Evolutionary conservation across 495 filamentous ascomycete genomes (phyloP).

Genomic region (Xylaria telfairii): DNA sequence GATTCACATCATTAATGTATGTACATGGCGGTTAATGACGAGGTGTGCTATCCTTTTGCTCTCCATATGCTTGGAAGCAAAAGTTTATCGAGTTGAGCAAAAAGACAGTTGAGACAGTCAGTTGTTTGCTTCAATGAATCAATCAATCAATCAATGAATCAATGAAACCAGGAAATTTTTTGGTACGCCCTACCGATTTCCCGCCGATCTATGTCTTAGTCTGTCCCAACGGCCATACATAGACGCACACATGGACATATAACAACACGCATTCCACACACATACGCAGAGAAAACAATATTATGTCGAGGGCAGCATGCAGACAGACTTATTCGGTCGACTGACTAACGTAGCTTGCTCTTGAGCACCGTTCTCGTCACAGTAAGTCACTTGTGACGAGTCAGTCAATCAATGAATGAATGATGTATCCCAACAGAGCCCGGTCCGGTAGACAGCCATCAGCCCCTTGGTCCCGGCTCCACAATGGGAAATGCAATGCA

Average conservation of each 20-base stretch:
- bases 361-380: neutral
- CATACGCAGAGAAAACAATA: neutral
- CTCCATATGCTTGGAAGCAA: neutral
- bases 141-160: slow-evolving; percentile 4
- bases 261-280: neutral
- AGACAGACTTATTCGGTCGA: neutral
- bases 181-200: neutral
- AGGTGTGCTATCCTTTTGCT: slow-evolving; percentile 29
- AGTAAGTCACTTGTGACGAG: slow-evolving; percentile 15
- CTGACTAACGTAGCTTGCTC: neutral
- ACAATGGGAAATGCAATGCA: neutral
- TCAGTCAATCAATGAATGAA: slow-evolving; percentile 6
- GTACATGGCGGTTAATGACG: slow-evolving; percentile 35
- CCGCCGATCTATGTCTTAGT: neutral
- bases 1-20: slow-evolving; percentile 29
- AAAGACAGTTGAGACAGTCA: slow-evolving; percentile 3
- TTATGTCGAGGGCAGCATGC: neutral
- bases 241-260: neutral
- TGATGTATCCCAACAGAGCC: neutral
- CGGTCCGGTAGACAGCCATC: neutral
- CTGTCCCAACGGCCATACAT: neutral
- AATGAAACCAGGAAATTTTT: slow-evolving; percentile 2
- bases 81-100: neutral
- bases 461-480: neutral
- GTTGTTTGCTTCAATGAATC: too few species aligned